phyloP scores from a whole-genome alignment of 345 rosid genomes.

The Erysimum cheiranthoides region DNA sequence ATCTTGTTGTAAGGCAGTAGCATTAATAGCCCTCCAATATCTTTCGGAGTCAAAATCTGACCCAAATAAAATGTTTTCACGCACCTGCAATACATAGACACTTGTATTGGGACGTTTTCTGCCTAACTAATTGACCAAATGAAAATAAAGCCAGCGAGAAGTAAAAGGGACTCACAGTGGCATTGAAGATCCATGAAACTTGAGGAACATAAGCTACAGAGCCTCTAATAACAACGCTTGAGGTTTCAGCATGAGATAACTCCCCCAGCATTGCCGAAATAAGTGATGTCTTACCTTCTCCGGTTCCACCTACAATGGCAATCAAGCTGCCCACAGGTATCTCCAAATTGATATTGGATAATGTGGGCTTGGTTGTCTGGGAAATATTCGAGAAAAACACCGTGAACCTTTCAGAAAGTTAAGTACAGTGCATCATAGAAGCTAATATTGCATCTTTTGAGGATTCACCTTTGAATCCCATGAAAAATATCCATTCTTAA shows the following conservation, averaged over 20 bases:
- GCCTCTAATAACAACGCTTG: slow-evolving; percentile 75
- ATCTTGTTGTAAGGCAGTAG: slow-evolving; percentile 81
- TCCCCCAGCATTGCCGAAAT: slow-evolving; percentile 96
- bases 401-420: slow-evolving; percentile 8
- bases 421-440: neutral
- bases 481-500: slow-evolving; percentile 79
- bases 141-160: slow-evolving; percentile 5
- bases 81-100: slow-evolving; percentile 60
- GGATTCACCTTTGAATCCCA: slow-evolving; percentile 83
- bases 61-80: slow-evolving; percentile 89
- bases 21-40: slow-evolving; percentile 81
- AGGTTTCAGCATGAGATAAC: slow-evolving; percentile 60
- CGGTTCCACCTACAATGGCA: slow-evolving; percentile 94
- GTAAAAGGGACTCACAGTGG: slow-evolving; percentile 65
- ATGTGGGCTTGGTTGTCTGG: slow-evolving; percentile 69
- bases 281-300: slow-evolving; percentile 97
- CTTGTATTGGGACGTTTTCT: neutral
- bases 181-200: slow-evolving; percentile 99
- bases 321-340: slow-evolving; percentile 80
- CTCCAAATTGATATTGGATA: slow-evolving; percentile 77
- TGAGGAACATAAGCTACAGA: slow-evolving; percentile 95
- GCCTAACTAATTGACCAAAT: slow-evolving; percentile 13
- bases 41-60: slow-evolving; percentile 62
- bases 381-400: slow-evolving; percentile 15
- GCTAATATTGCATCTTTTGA: slow-evolving; percentile 25